phyloP scores from a whole-genome alignment of 140 eudicot genomes.

The Flaveria floridana region DNA sequence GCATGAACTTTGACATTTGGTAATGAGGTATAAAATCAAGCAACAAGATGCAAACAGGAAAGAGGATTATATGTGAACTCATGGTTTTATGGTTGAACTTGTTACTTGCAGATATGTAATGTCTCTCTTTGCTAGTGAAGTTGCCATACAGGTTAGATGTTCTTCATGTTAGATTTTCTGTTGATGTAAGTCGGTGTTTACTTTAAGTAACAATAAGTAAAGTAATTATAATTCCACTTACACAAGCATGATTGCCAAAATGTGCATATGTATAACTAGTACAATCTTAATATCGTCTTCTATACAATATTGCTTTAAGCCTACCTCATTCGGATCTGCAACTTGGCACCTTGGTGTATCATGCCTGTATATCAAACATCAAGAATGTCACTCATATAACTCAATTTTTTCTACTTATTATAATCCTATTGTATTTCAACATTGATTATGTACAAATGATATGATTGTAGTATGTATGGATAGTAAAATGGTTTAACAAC shows the following conservation, averaged over 20 bases:
- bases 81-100: conserved; percentile 21
- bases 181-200: neutral
- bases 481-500: conserved; percentile 14
- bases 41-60: neutral
- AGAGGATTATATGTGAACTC: conserved; percentile 13
- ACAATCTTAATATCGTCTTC: neutral
- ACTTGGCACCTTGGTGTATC: neutral
- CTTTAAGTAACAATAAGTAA: neutral
- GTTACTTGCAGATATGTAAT: conserved; percentile 54
- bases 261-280: conserved; percentile 1
- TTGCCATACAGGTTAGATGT: conserved; percentile 63
- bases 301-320: neutral
- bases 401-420: neutral
- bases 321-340: neutral
- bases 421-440: neutral
- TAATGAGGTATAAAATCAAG: conserved; percentile 11
- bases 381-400: neutral
- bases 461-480: neutral
- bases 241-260: conserved; percentile 6
- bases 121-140: conserved; percentile 60
- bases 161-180: conserved; percentile 1
- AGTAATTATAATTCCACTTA: neutral
- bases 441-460: neutral
- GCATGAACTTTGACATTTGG: conserved; percentile 17
- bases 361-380: neutral